These are phyloP conservation scores for Chlorella vulgaris DNA, from an alignment of 139 green algal species.

Conservation along the genomic window DNA sequence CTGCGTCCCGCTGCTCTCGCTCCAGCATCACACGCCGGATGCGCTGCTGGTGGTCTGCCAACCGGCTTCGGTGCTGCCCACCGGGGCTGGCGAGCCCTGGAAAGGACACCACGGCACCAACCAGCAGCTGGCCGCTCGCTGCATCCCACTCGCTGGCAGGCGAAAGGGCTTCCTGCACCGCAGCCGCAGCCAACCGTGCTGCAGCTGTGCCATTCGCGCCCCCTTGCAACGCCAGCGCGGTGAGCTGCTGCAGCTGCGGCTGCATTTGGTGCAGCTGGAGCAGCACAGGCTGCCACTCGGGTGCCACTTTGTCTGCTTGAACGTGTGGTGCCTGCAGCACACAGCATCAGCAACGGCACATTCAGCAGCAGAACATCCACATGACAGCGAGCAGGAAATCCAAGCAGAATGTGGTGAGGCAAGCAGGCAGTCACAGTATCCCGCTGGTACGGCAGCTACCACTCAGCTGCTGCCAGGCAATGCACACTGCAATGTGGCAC, in stretches of 20 bases:
- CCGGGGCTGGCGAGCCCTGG: conserved; percentile 4
- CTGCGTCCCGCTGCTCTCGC: conserved; percentile 8
- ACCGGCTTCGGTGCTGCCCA: not conserved
- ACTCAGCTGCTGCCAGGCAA: not conserved
- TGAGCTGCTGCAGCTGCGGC: not conserved
- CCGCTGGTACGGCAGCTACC: not conserved
- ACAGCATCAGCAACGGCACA: not conserved
- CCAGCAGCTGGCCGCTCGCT: not conserved
- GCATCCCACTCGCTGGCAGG: not conserved
- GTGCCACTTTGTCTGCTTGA: conserved; percentile 29
- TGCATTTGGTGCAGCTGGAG: conserved; percentile 5
- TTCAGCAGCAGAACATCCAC: not conserved
- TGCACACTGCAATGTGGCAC: not conserved
- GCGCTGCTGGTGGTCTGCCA: not conserved
- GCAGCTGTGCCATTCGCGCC: no score
- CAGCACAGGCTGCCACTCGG: conserved; percentile 36
- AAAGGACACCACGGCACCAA: conserved; percentile 27
- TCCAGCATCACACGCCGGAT: conserved; percentile 10
- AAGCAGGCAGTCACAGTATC: not conserved
- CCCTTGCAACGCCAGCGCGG: no score
- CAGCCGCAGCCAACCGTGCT: not conserved
- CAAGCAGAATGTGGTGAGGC: not conserved
- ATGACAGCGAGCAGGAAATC: not conserved
- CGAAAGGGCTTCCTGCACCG: not conserved
- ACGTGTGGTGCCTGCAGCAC: conserved; percentile 8